Evolutionary conservation across 202 grass and related monocot species (phyloP).

Genomic region (Panicum virgatum): DNA sequence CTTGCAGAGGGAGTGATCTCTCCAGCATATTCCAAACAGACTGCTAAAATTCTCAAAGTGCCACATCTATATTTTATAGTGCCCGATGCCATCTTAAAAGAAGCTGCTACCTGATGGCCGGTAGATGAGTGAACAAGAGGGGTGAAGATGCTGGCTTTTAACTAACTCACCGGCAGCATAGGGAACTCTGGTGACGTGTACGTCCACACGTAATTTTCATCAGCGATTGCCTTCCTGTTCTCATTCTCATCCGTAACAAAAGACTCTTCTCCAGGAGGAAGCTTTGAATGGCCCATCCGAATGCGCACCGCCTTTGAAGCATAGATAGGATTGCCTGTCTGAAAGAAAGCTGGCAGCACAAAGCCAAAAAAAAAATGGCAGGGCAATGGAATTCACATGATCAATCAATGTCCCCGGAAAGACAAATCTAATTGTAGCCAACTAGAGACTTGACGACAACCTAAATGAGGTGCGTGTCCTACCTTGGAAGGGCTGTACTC

Average conservation of each 20-base stretch:
- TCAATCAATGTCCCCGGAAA: slow-evolving; percentile 14
- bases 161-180: slow-evolving; percentile 62
- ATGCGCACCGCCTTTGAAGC: slow-evolving; percentile 60
- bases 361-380: neutral
- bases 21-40: slow-evolving; percentile 21
- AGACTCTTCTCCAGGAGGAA: slow-evolving; percentile 19
- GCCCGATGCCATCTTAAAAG: neutral
- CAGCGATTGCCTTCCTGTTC: slow-evolving; percentile 28
- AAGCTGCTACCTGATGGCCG: neutral
- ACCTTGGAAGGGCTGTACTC: slow-evolving; percentile 70
- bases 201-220: slow-evolving; percentile 68
- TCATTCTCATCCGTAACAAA: slow-evolving; percentile 47
- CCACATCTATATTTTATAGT: neutral
- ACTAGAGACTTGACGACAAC: neutral
- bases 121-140: neutral
- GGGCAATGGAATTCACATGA: neutral
- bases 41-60: neutral
- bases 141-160: too few relatives aligned
- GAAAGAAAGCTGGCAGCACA: slow-evolving; percentile 58
- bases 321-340: slow-evolving; percentile 56
- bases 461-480: neutral
- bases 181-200: slow-evolving; percentile 78
- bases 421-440: slow-evolving; percentile 9
- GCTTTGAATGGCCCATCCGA: slow-evolving; percentile 61
- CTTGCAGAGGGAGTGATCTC: neutral